Evolutionary conservation across 2,329 filamentous ascomycete genomes (phyloP).

Genomic region (Colletotrichum caudatum): DNA sequence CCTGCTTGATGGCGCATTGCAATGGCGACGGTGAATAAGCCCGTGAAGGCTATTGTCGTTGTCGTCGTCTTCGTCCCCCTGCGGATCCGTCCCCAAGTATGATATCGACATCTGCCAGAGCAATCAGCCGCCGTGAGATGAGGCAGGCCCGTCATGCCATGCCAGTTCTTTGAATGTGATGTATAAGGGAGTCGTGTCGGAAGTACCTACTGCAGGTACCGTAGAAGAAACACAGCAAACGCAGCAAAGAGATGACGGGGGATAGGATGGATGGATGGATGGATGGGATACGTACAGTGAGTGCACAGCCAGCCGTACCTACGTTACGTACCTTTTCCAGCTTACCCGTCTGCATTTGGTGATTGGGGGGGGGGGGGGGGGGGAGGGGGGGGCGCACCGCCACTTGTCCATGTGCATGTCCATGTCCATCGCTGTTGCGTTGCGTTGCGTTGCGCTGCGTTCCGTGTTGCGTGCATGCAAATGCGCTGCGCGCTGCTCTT

Average conservation of each 20-base stretch:
- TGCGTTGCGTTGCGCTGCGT: slow-evolving; percentile 1
- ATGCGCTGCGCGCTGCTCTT: slow-evolving; percentile 4
- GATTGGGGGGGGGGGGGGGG: slow-evolving; percentile 11
- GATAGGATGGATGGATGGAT: no score
- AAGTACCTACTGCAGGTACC: no score
- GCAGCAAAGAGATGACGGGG: not conserved
- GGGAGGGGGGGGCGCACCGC: slow-evolving; percentile 28
- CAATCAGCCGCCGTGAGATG: not conserved
- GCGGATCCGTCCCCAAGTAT: not conserved
- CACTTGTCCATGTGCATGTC: slow-evolving; percentile 20
- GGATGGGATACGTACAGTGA: no score
- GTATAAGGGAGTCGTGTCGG: not conserved
- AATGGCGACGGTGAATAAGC: not conserved
- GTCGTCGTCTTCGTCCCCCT: slow-evolving; percentile 26
- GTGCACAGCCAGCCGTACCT: not conserved
- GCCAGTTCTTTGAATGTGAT: not conserved
- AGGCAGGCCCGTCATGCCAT: no score
- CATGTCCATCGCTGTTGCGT: slow-evolving; percentile 7
- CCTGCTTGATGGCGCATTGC: slow-evolving; percentile 4
- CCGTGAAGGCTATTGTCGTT: slow-evolving; percentile 18
- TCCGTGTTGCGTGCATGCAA: slow-evolving; percentile 15
- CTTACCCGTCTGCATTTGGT: not conserved
- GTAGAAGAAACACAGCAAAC: not conserved
- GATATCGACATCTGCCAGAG: no score
- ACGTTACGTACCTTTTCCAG: not conserved